phyloP scores from a whole-genome alignment of 1,284 basidiomycete species.

The Abortiporus biennis region DNA sequence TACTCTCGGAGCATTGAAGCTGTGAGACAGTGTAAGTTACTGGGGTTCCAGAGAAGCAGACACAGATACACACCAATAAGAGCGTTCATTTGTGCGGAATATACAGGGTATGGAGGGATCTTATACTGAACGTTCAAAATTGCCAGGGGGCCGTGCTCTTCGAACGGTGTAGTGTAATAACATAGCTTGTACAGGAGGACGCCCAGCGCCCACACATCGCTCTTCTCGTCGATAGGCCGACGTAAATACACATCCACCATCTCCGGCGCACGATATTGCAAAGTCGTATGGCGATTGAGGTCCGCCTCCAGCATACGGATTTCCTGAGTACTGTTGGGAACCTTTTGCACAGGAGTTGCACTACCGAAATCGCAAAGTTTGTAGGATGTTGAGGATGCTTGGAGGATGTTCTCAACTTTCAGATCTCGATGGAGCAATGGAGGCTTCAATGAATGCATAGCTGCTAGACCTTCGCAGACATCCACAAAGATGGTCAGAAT shows the following conservation, averaged over 20 bases:
- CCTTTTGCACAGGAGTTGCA: constrained; percentile 70
- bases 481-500: constrained; percentile 98
- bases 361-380: constrained; percentile 99
- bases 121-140: constrained; percentile 97
- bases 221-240: constrained; percentile 85
- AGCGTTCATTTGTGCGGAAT: constrained; percentile 82
- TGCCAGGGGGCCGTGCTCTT: constrained; percentile 93
- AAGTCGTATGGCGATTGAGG: constrained; percentile 90
- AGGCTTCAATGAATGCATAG: constrained; percentile 92
- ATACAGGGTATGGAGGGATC: constrained; percentile 89
- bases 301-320: constrained; percentile 87
- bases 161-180: constrained; percentile 99
- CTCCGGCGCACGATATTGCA: constrained; percentile 96
- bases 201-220: constrained; percentile 77
- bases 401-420: constrained; percentile 98
- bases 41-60: constrained; percentile 5
- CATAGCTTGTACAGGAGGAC: constrained; percentile 82
- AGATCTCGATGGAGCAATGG: constrained; percentile 94
- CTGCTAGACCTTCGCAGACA: constrained; percentile 88
- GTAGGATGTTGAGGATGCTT: constrained; percentile 69
- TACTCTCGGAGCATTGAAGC: constrained; percentile 87
- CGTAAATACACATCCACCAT: constrained; percentile 93
- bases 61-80: constrained; percentile 70
- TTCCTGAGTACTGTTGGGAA: constrained; percentile 74
- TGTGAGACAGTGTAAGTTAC: constrained; percentile 25